These are phyloP conservation scores for Athelia psychrophila DNA, from an alignment of 1,284 basidiomycete genomes.

Conservation along the genomic window DNA sequence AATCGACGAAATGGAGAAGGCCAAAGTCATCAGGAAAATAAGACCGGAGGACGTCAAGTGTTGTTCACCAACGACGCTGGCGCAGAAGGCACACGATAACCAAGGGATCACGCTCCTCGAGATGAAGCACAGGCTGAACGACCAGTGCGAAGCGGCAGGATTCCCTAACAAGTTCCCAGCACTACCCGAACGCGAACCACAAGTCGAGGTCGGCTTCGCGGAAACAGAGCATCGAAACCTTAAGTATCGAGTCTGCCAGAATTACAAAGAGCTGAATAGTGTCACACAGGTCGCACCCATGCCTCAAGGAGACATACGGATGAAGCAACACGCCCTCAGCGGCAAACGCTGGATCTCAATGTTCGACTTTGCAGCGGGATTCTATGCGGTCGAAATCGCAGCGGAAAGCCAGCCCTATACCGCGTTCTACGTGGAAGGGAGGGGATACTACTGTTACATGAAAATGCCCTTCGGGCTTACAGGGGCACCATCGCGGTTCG, in stretches of 20 bases:
- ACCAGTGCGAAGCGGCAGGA: conserved; percentile 13
- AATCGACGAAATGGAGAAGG: not conserved
- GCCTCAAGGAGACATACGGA: conserved; percentile 27
- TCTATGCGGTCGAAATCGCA: conserved; percentile 29
- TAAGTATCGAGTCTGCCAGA: conserved; percentile 11
- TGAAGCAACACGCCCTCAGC: conserved; percentile 28
- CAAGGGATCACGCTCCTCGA: conserved; percentile 11
- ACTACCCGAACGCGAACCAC: conserved; percentile 4
- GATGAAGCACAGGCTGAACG: conserved; percentile 15
- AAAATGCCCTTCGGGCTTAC: conserved; percentile 40
- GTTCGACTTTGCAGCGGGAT: conserved; percentile 34
- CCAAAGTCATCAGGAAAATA: conserved; percentile 9
- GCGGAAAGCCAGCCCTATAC: conserved; percentile 29
- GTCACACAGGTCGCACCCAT: conserved; percentile 8
- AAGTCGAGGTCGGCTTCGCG: not conserved
- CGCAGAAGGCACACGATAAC: conserved; percentile 16
- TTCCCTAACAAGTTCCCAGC: conserved; percentile 5
- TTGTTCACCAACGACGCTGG: conserved; percentile 12
- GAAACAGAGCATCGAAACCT: not conserved
- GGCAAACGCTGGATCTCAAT: conserved; percentile 27
- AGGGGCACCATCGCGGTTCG: conserved; percentile 36
- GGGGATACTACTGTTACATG: conserved; percentile 33
- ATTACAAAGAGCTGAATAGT: conserved; percentile 1
- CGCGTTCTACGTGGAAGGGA: conserved; percentile 35
- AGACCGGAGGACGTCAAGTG: conserved; percentile 16